Base-by-base conservation (phyloP, 257 asterid genomes). In the Plectranthus barbatus region DNA sequence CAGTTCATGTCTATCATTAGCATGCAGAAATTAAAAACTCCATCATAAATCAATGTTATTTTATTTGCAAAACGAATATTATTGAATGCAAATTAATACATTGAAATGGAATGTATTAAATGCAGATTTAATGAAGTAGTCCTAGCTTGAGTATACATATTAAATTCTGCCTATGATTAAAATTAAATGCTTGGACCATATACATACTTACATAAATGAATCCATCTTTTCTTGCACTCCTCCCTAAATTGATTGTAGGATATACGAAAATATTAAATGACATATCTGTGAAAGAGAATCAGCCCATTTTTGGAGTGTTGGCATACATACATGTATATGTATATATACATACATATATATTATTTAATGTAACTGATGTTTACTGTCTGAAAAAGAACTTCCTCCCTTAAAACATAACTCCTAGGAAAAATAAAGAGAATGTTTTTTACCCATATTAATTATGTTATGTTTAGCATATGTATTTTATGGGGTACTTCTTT, bases 171-270 rank as follows among this genome's bases (percentile, higher is more conserved):
- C 34, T 61, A 72, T 60, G 62, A 75, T 67, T 62, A 60, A 31
- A 63, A 65, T 60, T 70, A 19, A 56, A 72, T 67, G 76, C 47
- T 74, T 68, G 68, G 75, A 76, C 72, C 79, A 82, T 60, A 45
- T 29, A 74, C 31, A 26, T 26, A n/a, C n/a, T n/a, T n/a, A 31
- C 36, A 31, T 54, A 50, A 48, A 57, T 60, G 59, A 6, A 13
- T 56, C 61, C 18, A 33, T 66, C 53, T 37, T 11, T 31, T 19
- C 15, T 15, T 68, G 71, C 85, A 71, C 81, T 73, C 45, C 4
- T 69, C 76, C 71, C 87, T 67, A 71, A 77, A 75, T 71, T 57
- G 86, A 79, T 77, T 76, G 79, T 73, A 53, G 63, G 74, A 26
- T 66, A 56, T 42, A n/a, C 56, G 84, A 70, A 20, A 53, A 68